Base-by-base conservation (phyloP, 345 rosid genomes). In the Melastoma malabathricum region DNA sequence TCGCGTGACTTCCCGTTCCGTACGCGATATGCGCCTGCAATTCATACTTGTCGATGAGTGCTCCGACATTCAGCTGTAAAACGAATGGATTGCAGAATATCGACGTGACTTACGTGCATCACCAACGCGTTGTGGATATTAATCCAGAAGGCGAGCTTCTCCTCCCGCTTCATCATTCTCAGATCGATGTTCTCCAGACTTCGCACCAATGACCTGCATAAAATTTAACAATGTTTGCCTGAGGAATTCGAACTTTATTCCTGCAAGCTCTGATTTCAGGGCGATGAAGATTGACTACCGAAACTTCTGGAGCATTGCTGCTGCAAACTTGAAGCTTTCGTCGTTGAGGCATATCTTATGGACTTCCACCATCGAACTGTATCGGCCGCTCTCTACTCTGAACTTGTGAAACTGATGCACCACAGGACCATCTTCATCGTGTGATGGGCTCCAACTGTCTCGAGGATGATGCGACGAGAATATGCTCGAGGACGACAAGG, bases 61-160 rank as follows among this genome's bases (percentile, higher is more conserved):
- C 10, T 34, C 9, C 41, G 41, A 34, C 12, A 12, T 34, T 34
- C 41, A 1, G 12, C 9, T 12, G 12, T 34, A 34, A 34, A 34
- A 7, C 41, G 3, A 8, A 34, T 12, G 12, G 41, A 9, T 34
- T 6, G 41, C 12, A 12, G 12, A 9, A 8, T 9, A 54, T 19
- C 23, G 51, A 47, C 46, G 54, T 23, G 59, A 16, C 55, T 72
- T 48, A 82, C 94, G 65, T 88, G 94, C 94, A 88, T 84, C 60
- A 80, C 74, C 65, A 84, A 61, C 46, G 97, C 94, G 75, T 88
- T 88, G 63, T 88, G 94, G 64, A 84, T 73, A 67, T 88, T 88
- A 48, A 84, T 77, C 94, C 89, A 87, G 72, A 87, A 87, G n/a
- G 94, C 94, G 25, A 83, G 89, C 77, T 79, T 87, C 72, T 81